A percentile compares a stretch with the other conserved stretches of the same genome.
phyloP scores from a whole-genome alignment of 495 filamentous ascomycete genomes.

The Podospora pseudocomata region DNA sequence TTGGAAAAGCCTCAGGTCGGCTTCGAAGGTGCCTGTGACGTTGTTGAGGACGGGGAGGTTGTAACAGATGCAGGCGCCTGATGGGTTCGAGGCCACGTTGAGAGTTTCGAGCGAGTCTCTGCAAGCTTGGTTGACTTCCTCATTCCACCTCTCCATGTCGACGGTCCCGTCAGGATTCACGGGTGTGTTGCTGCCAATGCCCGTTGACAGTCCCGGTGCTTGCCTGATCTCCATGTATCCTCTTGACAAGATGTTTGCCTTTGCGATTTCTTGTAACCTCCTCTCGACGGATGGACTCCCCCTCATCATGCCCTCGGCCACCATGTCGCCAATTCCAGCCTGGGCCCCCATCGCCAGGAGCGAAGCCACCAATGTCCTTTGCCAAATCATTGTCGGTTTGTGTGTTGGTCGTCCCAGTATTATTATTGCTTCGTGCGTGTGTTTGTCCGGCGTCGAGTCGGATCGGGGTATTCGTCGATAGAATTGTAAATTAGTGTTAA shows the following conservation, averaged over 20 bases:
- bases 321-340: conserved; percentile 26
- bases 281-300: conserved; percentile 21
- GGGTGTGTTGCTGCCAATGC: conserved; percentile 15
- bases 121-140: conserved; percentile 51
- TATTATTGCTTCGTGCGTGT: conserved; percentile 10
- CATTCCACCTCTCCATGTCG: conserved; percentile 51
- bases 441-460: conserved; percentile 24
- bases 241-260: conserved; percentile 19
- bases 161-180: conserved; percentile 33
- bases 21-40: conserved; percentile 61
- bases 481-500: background rate
- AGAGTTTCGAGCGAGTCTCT: conserved; percentile 43
- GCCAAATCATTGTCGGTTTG: conserved; percentile 31
- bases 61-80: conserved; percentile 75
- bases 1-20: conserved; percentile 66
- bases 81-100: conserved; percentile 56
- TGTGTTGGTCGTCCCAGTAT: conserved; percentile 8
- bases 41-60: conserved; percentile 64
- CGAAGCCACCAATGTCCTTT: conserved; percentile 25
- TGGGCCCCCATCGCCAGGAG: conserved; percentile 31
- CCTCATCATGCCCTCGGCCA: conserved; percentile 27
- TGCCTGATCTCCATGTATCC: conserved; percentile 25
- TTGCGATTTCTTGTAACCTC: conserved; percentile 30
- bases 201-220: background rate
- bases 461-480: conserved; percentile 2